Evolutionary conservation across 768 basidiomycete genomes (phyloP).

Genomic region (Lactarius quietus): DNA sequence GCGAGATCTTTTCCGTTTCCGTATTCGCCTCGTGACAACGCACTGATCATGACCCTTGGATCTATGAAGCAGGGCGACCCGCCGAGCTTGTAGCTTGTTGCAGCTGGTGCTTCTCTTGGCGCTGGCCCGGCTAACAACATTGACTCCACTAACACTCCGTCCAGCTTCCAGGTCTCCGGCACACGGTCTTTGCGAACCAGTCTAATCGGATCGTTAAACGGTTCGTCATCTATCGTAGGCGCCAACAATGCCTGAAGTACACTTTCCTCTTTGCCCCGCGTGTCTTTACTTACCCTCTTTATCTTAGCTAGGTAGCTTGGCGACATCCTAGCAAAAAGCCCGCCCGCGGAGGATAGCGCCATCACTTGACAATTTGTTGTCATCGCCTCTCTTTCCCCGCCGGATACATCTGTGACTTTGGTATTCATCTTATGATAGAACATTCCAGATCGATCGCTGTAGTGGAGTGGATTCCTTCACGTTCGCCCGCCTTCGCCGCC

Average conservation of each 20-base stretch:
- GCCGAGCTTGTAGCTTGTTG: constrained; percentile 20
- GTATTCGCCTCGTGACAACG: not conserved
- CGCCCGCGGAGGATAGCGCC: not conserved
- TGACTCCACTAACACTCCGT: not conserved
- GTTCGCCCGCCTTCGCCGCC: no score
- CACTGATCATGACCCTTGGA: not conserved
- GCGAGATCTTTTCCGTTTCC: not conserved
- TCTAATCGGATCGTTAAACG: not conserved
- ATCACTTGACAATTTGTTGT: not conserved
- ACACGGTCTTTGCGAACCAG: not conserved
- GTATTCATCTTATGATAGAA: not conserved
- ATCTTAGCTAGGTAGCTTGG: not conserved
- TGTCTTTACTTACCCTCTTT: no score
- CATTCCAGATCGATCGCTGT: constrained; percentile 6
- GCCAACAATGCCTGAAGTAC: not conserved
- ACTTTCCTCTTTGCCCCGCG: not conserved
- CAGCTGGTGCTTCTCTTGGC: constrained; percentile 12
- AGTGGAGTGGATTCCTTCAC: not conserved
- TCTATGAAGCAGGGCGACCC: not conserved
- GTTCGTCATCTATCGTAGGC: not conserved
- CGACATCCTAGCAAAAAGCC: not conserved
- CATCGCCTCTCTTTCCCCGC: not conserved
- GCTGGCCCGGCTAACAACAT: not conserved
- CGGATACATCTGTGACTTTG: not conserved
- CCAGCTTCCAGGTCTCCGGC: not conserved